A percentile compares a stretch with the other conserved stretches of the same genome.
Evolutionary conservation across 352 stramenopile genomes (phyloP).

Genomic region (Globisporangium abappressorium): DNA sequence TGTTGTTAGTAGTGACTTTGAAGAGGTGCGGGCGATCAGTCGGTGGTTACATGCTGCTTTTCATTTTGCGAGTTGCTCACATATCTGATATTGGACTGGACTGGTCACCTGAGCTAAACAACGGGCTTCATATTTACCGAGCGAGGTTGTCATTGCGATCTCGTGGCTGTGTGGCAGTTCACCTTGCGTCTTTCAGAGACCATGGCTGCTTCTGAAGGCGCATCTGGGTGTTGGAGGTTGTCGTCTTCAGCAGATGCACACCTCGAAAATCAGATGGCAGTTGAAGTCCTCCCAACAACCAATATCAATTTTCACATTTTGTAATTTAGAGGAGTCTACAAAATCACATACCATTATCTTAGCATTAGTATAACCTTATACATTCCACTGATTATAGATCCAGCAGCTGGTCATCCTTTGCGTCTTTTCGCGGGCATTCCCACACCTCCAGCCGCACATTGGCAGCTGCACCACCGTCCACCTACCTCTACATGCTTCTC

Average conservation of each 20-base stretch:
- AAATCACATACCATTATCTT: background rate
- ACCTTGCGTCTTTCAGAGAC: background rate
- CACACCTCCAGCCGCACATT: background rate
- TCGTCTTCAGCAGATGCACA: constrained; percentile 5
- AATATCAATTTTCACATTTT: background rate
- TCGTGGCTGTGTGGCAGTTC: background rate
- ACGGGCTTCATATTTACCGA: background rate
- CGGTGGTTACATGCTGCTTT: constrained; percentile 2
- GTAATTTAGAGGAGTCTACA: background rate
- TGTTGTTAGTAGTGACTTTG: background rate
- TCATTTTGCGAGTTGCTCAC: background rate
- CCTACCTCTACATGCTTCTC: background rate
- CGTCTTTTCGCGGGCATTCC: background rate
- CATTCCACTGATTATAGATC: background rate
- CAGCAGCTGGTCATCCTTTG: background rate
- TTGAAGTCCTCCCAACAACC: background rate
- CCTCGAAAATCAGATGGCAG: background rate
- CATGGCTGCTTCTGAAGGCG: background rate
- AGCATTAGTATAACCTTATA: background rate
- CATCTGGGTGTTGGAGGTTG: background rate
- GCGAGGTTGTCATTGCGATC: background rate
- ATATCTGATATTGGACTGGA: background rate
- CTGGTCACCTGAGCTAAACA: too few relatives aligned
- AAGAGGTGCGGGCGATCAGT: background rate
- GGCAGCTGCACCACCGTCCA: background rate